Conservation (phyloP, 2,329 filamentous ascomycete genomes). For the Colletotrichum sp. region DNA sequence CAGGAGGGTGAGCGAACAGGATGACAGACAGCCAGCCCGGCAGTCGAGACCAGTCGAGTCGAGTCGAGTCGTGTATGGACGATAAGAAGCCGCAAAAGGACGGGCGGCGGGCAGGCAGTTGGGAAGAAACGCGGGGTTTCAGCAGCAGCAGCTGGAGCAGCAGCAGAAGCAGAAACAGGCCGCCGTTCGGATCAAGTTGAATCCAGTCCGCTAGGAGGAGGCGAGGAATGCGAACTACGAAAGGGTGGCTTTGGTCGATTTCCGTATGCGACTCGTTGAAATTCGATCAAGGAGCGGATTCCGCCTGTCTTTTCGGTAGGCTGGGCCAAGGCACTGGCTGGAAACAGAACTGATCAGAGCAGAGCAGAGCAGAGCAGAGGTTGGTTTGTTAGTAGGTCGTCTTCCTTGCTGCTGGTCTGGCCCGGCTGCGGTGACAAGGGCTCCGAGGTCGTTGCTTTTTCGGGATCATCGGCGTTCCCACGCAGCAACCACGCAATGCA, state of each 20-base stretch:
- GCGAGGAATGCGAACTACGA: neutral
- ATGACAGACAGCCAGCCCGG: neutral
- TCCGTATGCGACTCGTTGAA: neutral
- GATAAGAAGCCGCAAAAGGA: neutral
- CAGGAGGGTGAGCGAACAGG: neutral
- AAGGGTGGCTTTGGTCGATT: neutral
- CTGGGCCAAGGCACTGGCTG: neutral
- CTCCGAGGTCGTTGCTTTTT: constrained; percentile 15
- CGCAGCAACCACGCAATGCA: neutral
- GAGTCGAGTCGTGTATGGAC: neutral
- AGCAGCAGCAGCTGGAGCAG: neutral
- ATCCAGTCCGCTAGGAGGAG: neutral
- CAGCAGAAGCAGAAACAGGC: neutral
- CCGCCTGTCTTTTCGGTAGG: neutral
- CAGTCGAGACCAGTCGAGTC: neutral
- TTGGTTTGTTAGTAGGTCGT: neutral
- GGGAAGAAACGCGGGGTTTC: constrained; percentile 8
- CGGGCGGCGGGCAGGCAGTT: neutral
- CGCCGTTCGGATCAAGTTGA: neutral
- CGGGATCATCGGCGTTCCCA: constrained; percentile 4
- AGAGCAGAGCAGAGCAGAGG: neutral
- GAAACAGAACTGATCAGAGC: neutral
- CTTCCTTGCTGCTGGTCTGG: neutral
- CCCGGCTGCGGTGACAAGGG: neutral
- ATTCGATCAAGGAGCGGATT: neutral